Evolutionary conservation across 768 basidiomycete genomes (phyloP).

Genomic region (Crassisporium funariophilum): DNA sequence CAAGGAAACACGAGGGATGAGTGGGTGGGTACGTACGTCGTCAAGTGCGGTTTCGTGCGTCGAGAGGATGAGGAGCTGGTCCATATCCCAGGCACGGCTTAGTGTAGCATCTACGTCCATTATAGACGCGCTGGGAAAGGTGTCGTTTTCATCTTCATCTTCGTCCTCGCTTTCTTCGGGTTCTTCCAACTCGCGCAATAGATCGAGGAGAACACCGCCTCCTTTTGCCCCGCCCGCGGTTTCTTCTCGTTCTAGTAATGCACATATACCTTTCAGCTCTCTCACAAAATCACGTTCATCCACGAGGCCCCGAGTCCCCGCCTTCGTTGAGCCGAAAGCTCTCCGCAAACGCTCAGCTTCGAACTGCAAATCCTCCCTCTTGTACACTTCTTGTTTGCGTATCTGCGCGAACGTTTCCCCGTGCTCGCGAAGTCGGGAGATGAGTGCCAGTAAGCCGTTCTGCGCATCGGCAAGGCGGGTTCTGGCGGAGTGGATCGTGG

Average conservation of each 20-base stretch:
- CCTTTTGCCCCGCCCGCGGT: conserved; percentile 1
- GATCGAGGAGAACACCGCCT: not conserved
- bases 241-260: conserved; percentile 9
- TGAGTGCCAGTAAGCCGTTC: conserved; percentile 7
- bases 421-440: conserved; percentile 5
- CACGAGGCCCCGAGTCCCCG: not conserved
- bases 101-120: conserved; percentile 10
- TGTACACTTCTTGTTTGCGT: conserved; percentile 7
- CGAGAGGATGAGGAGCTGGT: conserved; percentile 18
- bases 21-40: conserved; percentile 9
- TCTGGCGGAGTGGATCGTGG: conserved; percentile 7
- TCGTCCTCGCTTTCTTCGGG: no score
- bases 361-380: conserved; percentile 5
- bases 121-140: not conserved
- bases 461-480: conserved; percentile 6
- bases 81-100: conserved; percentile 16
- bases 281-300: not conserved
- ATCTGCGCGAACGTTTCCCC: conserved; percentile 5
- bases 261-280: conserved; percentile 12
- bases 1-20: not conserved
- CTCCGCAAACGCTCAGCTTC: conserved; percentile 16
- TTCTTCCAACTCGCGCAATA: no score
- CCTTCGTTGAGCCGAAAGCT: not conserved
- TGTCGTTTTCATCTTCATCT: not conserved
- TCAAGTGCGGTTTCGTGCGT: conserved; percentile 15